A percentile compares a stretch with the other conserved stretches of the same genome.
These are phyloP conservation scores for Marvania coccoides DNA, from an alignment of 139 green algal species.

Conservation along the genomic window DNA sequence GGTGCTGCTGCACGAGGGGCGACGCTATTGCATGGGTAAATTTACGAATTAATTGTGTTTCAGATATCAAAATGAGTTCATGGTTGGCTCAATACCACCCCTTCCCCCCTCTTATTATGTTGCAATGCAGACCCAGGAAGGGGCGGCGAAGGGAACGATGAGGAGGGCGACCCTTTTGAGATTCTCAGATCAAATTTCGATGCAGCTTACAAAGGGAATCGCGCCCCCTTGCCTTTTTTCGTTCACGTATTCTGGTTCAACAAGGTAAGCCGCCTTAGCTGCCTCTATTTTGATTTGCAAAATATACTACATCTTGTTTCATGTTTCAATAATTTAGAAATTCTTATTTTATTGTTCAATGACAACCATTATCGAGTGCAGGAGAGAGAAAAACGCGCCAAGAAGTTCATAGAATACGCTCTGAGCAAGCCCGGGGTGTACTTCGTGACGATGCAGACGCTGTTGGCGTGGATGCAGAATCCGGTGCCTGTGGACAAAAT, in stretches of 20 bases:
- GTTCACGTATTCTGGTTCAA: constrained; percentile 16
- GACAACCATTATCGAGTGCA: not conserved
- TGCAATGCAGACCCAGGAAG: not conserved
- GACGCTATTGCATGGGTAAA: not conserved
- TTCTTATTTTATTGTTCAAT: too few species aligned
- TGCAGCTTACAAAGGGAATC: constrained; percentile 13
- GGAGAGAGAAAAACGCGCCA: not conserved
- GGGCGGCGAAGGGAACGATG: not conserved
- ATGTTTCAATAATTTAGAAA: too few species aligned
- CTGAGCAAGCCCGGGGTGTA: not conserved
- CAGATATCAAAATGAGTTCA: not conserved
- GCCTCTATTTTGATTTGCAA: too few species aligned
- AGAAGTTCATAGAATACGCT: constrained; percentile 10
- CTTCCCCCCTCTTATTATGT: not conserved
- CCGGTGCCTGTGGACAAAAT: not conserved
- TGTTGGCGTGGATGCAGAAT: constrained; percentile 15
- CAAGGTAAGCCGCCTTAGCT: not conserved
- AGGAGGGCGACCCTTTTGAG: not conserved
- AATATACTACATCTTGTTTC: too few species aligned
- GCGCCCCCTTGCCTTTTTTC: constrained; percentile 13
- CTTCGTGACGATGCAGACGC: constrained; percentile 9
- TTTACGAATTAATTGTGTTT: too few species aligned
- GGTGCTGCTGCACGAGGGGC: not conserved
- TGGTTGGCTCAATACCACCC: not conserved
- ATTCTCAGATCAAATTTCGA: constrained; percentile 8